phyloP scores from a whole-genome alignment of 345 rosid species.

The Citrus glauca region DNA sequence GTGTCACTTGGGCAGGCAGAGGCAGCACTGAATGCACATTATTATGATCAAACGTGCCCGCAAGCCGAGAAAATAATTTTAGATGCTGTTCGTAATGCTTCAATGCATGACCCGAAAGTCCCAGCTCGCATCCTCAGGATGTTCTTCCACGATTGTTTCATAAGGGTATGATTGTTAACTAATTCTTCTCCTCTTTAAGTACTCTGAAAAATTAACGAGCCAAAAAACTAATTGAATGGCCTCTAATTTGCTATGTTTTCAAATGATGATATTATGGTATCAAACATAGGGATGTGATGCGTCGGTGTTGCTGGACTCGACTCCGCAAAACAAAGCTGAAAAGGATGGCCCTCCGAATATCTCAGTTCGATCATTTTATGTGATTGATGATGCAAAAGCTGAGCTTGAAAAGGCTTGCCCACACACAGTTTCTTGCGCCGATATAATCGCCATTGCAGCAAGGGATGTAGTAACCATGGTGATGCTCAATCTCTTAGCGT shows the following conservation, averaged over 20 bases:
- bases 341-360: conserved; percentile 83
- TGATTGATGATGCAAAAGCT: conserved; percentile 64
- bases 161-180: conserved; percentile 40
- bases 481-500: background rate
- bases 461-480: conserved; percentile 78
- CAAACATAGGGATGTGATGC: conserved; percentile 76
- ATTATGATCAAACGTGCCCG: conserved; percentile 70
- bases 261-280: background rate
- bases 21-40: conserved; percentile 44
- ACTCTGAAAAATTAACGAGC: background rate
- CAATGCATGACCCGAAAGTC: conserved; percentile 62
- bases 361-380: conserved; percentile 72
- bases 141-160: conserved; percentile 94
- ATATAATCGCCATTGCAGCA: conserved; percentile 62
- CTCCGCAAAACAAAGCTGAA: conserved; percentile 67
- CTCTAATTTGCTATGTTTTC: background rate
- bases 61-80: conserved; percentile 60
- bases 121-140: conserved; percentile 81
- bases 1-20: conserved; percentile 22
- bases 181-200: background rate
- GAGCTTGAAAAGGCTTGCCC: conserved; percentile 75
- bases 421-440: conserved; percentile 67
- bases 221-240: background rate
- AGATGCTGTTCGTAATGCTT: conserved; percentile 54
- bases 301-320: conserved; percentile 63